phyloP scores from a whole-genome alignment of 306 rosid genomes.

The Clitoria ternatea region DNA sequence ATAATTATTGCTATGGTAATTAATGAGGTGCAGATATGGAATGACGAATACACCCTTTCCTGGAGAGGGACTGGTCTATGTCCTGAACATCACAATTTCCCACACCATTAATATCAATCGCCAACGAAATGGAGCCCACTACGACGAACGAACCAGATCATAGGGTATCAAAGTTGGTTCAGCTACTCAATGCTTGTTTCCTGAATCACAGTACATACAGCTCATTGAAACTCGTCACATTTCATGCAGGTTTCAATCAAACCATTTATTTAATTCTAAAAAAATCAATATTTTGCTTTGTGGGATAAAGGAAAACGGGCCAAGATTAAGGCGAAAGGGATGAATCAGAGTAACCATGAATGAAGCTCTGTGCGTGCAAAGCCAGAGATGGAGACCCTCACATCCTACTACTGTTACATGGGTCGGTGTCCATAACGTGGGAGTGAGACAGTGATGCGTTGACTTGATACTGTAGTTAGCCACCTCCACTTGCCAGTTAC shows the following conservation, averaged over 20 bases:
- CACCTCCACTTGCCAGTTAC: slow-evolving; percentile 74
- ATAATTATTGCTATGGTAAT: slow-evolving; percentile 19
- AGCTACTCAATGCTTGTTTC: slow-evolving; percentile 33
- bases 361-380: not conserved
- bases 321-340: slow-evolving; percentile 56
- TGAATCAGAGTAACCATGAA: slow-evolving; percentile 29
- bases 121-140: slow-evolving; percentile 57
- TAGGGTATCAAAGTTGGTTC: slow-evolving; percentile 33
- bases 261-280: too few species aligned
- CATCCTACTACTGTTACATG: slow-evolving; percentile 26
- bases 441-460: slow-evolving; percentile 55
- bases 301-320: slow-evolving; percentile 33
- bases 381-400: slow-evolving; percentile 4
- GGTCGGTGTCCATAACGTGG: slow-evolving; percentile 68
- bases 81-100: slow-evolving; percentile 43
- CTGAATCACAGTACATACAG: slow-evolving; percentile 22
- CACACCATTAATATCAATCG: slow-evolving; percentile 26
- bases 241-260: slow-evolving; percentile 27
- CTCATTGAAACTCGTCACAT: slow-evolving; percentile 26
- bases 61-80: slow-evolving; percentile 25
- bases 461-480: slow-evolving; percentile 48
- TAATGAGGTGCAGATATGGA: not conserved
- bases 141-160: slow-evolving; percentile 21
- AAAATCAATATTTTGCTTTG: slow-evolving; percentile 11
- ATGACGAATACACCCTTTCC: slow-evolving; percentile 34